These are phyloP conservation scores for Lentinula guzmanii DNA, from an alignment of 768 basidiomycete species.

Conservation along the genomic window DNA sequence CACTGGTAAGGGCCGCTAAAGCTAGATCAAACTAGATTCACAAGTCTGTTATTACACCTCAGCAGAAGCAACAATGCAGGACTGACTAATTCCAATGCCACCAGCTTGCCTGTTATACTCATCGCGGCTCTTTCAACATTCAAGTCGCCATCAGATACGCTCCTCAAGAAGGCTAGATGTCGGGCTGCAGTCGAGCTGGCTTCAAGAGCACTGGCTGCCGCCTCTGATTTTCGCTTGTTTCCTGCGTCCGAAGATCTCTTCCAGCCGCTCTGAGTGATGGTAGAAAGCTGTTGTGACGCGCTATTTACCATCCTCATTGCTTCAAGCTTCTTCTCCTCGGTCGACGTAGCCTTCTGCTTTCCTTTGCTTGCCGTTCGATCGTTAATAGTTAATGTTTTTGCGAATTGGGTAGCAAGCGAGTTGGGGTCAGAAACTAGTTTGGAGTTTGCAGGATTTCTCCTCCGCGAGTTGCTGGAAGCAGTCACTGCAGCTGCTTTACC, in stretches of 20 bases:
- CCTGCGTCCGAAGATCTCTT: constrained; percentile 30
- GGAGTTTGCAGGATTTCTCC: background rate
- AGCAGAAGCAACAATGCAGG: background rate
- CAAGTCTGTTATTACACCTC: background rate
- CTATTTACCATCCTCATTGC: constrained; percentile 64
- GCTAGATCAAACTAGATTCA: constrained; percentile 48
- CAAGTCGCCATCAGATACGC: constrained; percentile 36
- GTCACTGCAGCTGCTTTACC: background rate
- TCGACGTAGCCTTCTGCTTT: constrained; percentile 21
- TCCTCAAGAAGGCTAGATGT: constrained; percentile 42
- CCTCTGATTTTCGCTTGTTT: constrained; percentile 18
- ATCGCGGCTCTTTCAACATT: constrained; percentile 73
- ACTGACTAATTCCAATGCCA: constrained; percentile 68
- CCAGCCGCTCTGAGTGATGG: constrained; percentile 53
- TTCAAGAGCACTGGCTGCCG: constrained; percentile 23
- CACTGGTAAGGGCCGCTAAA: constrained; percentile 34
- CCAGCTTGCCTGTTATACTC: constrained; percentile 60
- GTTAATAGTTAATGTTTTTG: constrained; percentile 20
- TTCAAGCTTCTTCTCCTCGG: constrained; percentile 30
- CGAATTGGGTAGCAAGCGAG: constrained; percentile 23
- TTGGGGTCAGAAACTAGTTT: constrained; percentile 9
- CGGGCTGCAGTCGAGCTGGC: constrained; percentile 33
- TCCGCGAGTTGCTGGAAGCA: background rate
- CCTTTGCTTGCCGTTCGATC: constrained; percentile 17
- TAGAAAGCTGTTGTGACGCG: constrained; percentile 52